These are phyloP conservation scores for Chlorophyllum brunneum DNA, from an alignment of 768 basidiomycete species.

Conservation along the genomic window DNA sequence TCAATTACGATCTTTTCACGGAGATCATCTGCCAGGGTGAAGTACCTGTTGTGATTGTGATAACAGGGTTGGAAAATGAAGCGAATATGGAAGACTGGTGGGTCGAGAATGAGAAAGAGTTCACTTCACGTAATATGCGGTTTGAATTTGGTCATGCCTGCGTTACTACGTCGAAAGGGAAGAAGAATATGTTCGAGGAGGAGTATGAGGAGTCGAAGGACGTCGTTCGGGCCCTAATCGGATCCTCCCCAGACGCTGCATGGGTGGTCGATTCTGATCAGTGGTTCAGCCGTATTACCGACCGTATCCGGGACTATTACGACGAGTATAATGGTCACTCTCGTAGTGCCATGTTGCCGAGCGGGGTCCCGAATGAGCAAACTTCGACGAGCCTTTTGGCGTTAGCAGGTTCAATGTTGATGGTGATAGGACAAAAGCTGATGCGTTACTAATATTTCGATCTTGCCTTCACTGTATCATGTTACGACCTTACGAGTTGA, in stretches of 20 bases:
- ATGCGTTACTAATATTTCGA: no score
- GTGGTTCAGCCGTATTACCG: not conserved
- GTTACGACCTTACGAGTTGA: no score
- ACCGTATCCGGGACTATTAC: not conserved
- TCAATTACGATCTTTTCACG: constrained; percentile 14
- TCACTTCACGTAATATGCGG: not conserved
- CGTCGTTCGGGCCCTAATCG: constrained; percentile 5
- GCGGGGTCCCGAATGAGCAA: not conserved
- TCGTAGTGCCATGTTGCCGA: not conserved
- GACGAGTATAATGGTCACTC: constrained; percentile 4
- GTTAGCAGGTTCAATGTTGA: no score
- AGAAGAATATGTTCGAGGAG: constrained; percentile 16
- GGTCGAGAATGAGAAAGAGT: constrained; percentile 8
- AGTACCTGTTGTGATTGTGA: constrained; percentile 11
- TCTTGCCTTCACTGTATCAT: no score
- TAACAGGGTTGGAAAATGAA: constrained; percentile 14
- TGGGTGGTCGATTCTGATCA: not conserved
- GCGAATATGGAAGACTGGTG: constrained; percentile 14
- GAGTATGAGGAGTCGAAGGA: constrained; percentile 16
- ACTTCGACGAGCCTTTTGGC: no score
- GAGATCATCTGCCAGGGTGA: constrained; percentile 3
- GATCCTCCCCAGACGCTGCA: not conserved
- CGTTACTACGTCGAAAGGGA: constrained; percentile 26
- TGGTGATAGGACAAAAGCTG: no score
- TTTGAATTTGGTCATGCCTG: constrained; percentile 13